Conservation (phyloP, 371 early-diverging fungal species). For the Apophysomyces sp. region DNA sequence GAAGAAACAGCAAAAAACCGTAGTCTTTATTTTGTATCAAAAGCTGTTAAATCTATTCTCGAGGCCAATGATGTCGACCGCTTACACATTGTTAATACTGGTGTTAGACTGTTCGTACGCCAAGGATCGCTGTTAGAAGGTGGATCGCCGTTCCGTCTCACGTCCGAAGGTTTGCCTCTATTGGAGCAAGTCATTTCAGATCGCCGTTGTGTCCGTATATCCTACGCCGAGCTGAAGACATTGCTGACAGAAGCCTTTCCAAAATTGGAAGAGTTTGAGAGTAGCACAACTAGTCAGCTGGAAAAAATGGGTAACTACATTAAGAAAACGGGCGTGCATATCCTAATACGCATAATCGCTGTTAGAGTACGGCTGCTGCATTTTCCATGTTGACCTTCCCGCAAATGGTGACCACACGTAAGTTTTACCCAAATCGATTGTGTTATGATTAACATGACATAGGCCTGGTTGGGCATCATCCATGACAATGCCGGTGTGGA, state of each 20-base stretch:
- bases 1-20: conserved; percentile 64
- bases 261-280: conserved; percentile 44
- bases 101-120: conserved; percentile 81
- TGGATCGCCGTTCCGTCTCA: conserved; percentile 74
- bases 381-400: conserved; percentile 58
- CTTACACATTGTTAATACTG: conserved; percentile 87
- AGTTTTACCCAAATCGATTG: conserved; percentile 2
- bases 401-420: conserved; percentile 16
- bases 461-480: conserved; percentile 40
- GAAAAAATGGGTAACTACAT: conserved; percentile 27
- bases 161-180: conserved; percentile 76
- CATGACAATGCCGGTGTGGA: conserved; percentile 72
- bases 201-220: conserved; percentile 50
- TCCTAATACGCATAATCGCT: background rate
- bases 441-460: background rate
- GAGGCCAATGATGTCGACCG: conserved; percentile 61
- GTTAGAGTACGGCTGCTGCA: conserved; percentile 58
- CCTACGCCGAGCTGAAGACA: conserved; percentile 49
- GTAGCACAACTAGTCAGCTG: conserved; percentile 22
- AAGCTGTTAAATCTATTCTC: conserved; percentile 71
- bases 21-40: conserved; percentile 80
- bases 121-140: conserved; percentile 58
- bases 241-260: conserved; percentile 67
- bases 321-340: background rate
- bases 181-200: conserved; percentile 57